A percentile compares a stretch with the other conserved stretches of the same genome.
These are phyloP conservation scores for Rhododendron ferrugineum DNA, from an alignment of 148 eudicot genomes.

Conservation along the genomic window DNA sequence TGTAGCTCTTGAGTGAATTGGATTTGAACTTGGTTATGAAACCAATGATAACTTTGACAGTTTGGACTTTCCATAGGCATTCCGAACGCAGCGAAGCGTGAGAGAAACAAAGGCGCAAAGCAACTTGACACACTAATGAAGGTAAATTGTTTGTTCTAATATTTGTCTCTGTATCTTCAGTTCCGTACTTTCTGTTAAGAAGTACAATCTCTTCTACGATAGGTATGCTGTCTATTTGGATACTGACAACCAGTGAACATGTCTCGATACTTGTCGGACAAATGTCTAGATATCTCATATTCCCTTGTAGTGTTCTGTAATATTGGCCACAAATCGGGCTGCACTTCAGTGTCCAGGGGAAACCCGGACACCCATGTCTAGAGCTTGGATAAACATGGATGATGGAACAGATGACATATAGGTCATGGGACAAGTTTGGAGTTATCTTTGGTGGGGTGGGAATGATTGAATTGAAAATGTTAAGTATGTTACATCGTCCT, in stretches of 20 bases:
- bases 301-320: not conserved
- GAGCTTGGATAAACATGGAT: not conserved
- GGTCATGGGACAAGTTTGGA: not conserved
- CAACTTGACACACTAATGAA: conserved; percentile 98
- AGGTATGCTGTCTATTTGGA: not conserved
- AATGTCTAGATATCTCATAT: not conserved
- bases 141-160: conserved; percentile 32
- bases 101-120: conserved; percentile 93
- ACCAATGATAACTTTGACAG: conserved; percentile 3
- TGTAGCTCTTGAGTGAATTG: not conserved
- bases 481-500: not conserved
- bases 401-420: not conserved
- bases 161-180: not conserved
- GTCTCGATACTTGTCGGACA: not conserved
- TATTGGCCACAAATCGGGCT: too few relatives aligned
- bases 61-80: conserved; percentile 57
- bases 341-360: not conserved
- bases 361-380: not conserved
- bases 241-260: not conserved
- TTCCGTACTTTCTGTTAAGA: not conserved
- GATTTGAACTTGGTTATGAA: conserved; percentile 9
- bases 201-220: not conserved
- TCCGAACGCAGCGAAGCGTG: conserved; percentile 88
- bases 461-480: not conserved
- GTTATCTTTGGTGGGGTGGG: not conserved